Evolutionary conservation across 1,139 yeast species (phyloP).

Genomic region (Debaryomyces udenii): DNA sequence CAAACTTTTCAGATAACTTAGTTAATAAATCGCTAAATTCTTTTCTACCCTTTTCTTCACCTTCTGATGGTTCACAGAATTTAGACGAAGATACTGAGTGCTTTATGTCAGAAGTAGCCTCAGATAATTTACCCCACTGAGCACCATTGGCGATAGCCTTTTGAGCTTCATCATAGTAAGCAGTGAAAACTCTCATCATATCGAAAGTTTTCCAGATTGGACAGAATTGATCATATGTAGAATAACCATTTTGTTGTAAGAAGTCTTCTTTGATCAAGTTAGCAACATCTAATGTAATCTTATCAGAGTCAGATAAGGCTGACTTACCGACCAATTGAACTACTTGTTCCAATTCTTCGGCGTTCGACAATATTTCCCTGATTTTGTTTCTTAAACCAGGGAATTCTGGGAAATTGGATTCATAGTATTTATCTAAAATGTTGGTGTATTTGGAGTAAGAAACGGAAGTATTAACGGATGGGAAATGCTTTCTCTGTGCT

Average conservation of each 20-base stretch:
- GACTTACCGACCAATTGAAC: conserved; percentile 99
- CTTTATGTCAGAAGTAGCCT: conserved; percentile 85
- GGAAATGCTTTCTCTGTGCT: conserved; percentile 99
- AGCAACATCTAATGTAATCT: conserved; percentile 93
- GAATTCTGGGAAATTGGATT: conserved; percentile 85
- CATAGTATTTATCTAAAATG: conserved; percentile 85
- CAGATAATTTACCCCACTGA: conserved; percentile 89
- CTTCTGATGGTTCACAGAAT: conserved; percentile 93
- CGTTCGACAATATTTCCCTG: conserved; percentile 91
- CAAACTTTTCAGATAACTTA: conserved; percentile 84
- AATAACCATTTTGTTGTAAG: conserved; percentile 98
- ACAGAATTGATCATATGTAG: conserved; percentile 97
- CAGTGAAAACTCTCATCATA: conserved; percentile 94
- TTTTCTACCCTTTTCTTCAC: conserved; percentile 72
- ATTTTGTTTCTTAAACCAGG: conserved; percentile 87
- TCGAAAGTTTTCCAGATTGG: conserved; percentile 99
- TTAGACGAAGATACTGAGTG: conserved; percentile 93
- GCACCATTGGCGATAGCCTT: conserved; percentile 95
- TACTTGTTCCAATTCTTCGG: conserved; percentile 98
- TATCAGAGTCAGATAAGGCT: conserved; percentile 94
- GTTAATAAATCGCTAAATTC: conserved; percentile 78
- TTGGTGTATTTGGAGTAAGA: conserved; percentile 96
- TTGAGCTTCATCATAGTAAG: conserved; percentile 96
- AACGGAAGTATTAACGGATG: conserved; percentile 93
- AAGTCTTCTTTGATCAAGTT: conserved; percentile 93